Base-by-base conservation (phyloP, 2,329 filamentous ascomycete genomes). In the Peltaster fructicola region DNA sequence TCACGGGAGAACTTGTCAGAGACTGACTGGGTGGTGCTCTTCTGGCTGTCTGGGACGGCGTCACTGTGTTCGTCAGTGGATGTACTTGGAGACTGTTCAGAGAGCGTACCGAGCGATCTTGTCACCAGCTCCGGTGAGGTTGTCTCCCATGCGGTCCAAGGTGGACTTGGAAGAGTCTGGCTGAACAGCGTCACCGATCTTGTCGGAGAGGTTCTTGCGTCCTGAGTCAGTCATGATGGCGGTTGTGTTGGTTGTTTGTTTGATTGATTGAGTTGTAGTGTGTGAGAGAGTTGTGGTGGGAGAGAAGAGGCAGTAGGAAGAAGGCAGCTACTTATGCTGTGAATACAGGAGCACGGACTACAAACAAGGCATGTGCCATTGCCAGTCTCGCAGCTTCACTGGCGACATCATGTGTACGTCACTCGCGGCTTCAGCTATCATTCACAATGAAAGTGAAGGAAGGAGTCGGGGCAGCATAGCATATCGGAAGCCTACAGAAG, bases 131-230 rank as follows among this genome's bases (percentile, higher is more conserved):
- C 65, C 63, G 33, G 65, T 70, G 43, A 63, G 24, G 27, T 49
- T 45, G 49, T 73, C 67, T 47, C 61, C 63, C 34, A 61, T 36
- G 57, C 70, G 67, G 35, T 69, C 53, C 41, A 58, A 51, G 39
- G 65, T 68, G 33, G 66, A 70, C 57, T 73, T 73, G 51, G 59
- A 49, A 44, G 57, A 57, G 48, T 72, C 59, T 30, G 68, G 68
- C 39, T 58, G 66, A 29, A 66, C 34, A 40, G 59, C 54, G 59
- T 72, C 65, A 44, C 53, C 50, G 33, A 58, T 51, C 62, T 69
- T 65, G 47, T 56, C 57, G 38, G 49, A 42, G 50, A 68, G 60
- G 51, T 68, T 65, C 54, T 73, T 72, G 63, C 68, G 66, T 44
- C 57, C 59, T 40, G 50, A 26, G 53, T 72, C 68, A 59, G 68